Evolutionary conservation across 2,329 filamentous ascomycete genomes (phyloP), one percentile per base, ranked within the genome.

Genomic region (Fusarium secorum): DNA sequence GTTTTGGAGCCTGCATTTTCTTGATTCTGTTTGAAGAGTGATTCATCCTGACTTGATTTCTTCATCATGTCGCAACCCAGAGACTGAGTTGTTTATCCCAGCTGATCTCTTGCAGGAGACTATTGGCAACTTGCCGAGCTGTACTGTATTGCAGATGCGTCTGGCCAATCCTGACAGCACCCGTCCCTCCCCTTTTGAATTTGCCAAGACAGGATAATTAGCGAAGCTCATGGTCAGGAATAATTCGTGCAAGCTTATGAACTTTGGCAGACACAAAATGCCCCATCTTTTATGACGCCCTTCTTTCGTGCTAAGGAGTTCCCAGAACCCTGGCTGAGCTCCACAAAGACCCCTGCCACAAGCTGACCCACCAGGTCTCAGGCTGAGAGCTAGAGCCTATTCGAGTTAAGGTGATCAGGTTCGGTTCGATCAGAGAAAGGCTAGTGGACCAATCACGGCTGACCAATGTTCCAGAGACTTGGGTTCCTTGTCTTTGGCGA

Each of bases 341-440:
- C n/a, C 26, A 38, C n/a, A 14, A 4, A 33, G 44, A 45, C 48
- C 73, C 70, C 58, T 60, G 68, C 24, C 53, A 38, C 42, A 59
- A 46, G 41, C 42, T 18, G 60, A 61, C 48, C 69, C 72, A 64
- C 66, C 60, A 18, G 49, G 72, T 71, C 67, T 72, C 72, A 75
- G 62, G 60, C 70, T 66, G 56, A 51, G n/a, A 39, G 32, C 73
- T 74, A 71, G 53, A 38, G 24, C 58, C 46, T 36, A 30, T 63
- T 60, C 13, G 13, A 51, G 63, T 15, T 41, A 64, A 60, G 55
- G 14, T 9, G 46, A 46, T 44, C 56, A 61, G 32, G 55, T 48
- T 28, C 30, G 41, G 44, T 56, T 41, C 58, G 35, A 55, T 67
- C 48, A 56, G 42, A 55, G 60, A 53, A 51, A 32, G 45, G 35